Evolutionary conservation across 306 rosid genomes (phyloP), one percentile per base, ranked within the genome.

Genomic region (Glycine tomentella): DNA sequence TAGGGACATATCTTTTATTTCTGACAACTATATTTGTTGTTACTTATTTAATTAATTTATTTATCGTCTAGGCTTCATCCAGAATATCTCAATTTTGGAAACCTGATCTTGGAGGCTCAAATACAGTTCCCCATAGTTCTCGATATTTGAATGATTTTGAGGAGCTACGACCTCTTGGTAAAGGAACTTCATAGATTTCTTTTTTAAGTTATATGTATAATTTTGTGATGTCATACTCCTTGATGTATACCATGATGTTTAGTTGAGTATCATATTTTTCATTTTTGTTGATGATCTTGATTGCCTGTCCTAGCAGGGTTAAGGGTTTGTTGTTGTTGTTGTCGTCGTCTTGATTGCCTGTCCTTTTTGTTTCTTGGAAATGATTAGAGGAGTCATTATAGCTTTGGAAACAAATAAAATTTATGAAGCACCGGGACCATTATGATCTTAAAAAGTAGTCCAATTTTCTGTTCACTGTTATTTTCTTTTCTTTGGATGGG

Each of bases 111-210:
- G 97, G 89, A 68, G 90, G 87, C 78, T 83, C 93, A 73, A 81
- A 82, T 69, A 77, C 91, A 75, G 81, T 89, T 80, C 85, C 85
- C 45, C 88, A 73, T 16, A 90, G 90, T 84, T 95, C 99, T 85
- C 90, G 99, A 52, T 95, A 93, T 89, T 86, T 93, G 79, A 93
- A 86, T 88, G 99, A 95, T 87, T 95, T 95, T 83, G 99, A 95
- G 91, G 97, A 91, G 92, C 90, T 92, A 86, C 89, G 76, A 15
- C 78, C 97, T 72, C 95, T 95, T 45, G 99, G 99, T 95, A 93
- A 87, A 71, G 50, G n/a, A 85, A 64, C 15, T 76, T 72, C 44
- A 50, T 80, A 36, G 42, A 69, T 68, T 58, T 68, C 45, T 84
- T 15, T 79, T 77, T 69, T 51, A 36, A 40, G 40, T n/a, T 76